These are phyloP conservation scores for Santalum album DNA, from an alignment of 164 flowering plant species.

Conservation along the genomic window DNA sequence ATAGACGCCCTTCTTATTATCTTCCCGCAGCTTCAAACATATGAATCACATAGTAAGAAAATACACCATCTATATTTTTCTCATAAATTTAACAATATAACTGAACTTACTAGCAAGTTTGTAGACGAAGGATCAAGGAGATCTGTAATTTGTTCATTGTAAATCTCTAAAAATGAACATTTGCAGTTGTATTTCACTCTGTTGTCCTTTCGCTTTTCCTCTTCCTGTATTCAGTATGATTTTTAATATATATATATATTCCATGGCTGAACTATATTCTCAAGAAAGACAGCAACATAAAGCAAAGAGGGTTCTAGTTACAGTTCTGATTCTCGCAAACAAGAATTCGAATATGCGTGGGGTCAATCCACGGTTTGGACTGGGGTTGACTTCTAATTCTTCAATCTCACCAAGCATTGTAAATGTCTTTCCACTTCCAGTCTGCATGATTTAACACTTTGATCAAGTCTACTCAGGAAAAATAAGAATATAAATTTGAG, in stretches of 20 bases:
- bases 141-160: slow-evolving; percentile 96
- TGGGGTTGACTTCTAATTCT: slow-evolving; percentile 62
- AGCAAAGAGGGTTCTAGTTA: slow-evolving; percentile 20
- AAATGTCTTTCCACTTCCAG: slow-evolving; percentile 96
- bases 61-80: not conserved
- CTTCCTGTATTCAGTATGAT: slow-evolving; percentile 55
- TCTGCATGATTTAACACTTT: slow-evolving; percentile 32
- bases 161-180: slow-evolving; percentile 95
- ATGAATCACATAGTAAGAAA: not conserved
- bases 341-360: slow-evolving; percentile 91
- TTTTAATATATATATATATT: slow-evolving; percentile 1
- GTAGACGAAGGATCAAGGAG: slow-evolving; percentile 91
- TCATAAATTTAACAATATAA: not conserved
- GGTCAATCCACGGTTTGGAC: slow-evolving; percentile 87
- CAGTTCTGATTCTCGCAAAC: slow-evolving; percentile 94
- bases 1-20: slow-evolving; percentile 78
- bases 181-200: slow-evolving; percentile 72
- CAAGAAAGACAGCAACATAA: slow-evolving; percentile 4
- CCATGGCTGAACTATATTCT: not conserved
- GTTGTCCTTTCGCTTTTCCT: slow-evolving; percentile 83
- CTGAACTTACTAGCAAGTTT: slow-evolving; percentile 66
- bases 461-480: slow-evolving; percentile 2
- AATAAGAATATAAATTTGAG: not conserved
- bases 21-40: slow-evolving; percentile 72
- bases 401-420: slow-evolving; percentile 96